phyloP scores from a whole-genome alignment of 306 rosid species.

The Boehmeria nivea region DNA sequence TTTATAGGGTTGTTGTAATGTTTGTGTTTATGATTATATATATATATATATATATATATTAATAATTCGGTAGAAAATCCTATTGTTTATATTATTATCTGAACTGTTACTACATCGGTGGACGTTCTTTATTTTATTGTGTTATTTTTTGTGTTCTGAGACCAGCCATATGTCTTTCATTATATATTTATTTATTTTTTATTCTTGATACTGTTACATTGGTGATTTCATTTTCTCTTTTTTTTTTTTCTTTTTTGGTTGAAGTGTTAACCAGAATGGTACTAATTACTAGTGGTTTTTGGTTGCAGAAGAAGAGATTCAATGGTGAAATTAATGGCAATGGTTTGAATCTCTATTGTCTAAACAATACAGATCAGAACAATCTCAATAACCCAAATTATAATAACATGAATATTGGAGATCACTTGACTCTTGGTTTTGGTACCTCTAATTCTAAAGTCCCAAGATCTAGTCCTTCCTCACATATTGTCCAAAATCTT shows the following conservation, averaged over 20 bases:
- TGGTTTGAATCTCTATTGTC: background rate
- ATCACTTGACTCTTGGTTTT: slow-evolving; percentile 20
- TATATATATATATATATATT: too few species aligned
- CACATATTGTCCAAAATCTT: slow-evolving; percentile 20
- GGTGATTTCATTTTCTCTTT: too few species aligned
- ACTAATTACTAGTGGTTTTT: background rate
- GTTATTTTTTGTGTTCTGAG: background rate
- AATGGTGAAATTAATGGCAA: slow-evolving; percentile 1
- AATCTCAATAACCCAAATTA: too few species aligned
- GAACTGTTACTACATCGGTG: background rate
- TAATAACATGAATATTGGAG: slow-evolving; percentile 24
- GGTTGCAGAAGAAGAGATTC: slow-evolving; percentile 48
- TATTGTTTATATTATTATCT: too few species aligned
- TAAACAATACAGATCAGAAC: background rate
- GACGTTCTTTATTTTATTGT: too few species aligned
- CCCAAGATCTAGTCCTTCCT: background rate
- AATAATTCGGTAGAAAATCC: too few species aligned
- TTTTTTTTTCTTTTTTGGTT: background rate
- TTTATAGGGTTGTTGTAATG: too few species aligned
- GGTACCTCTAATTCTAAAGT: background rate
- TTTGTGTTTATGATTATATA: too few species aligned
- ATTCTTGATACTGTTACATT: too few species aligned
- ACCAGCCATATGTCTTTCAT: too few species aligned
- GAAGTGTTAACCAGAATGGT: too few species aligned
- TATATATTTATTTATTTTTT: too few species aligned